Evolutionary conservation across 225 moss, liverwort and hornwort species (phyloP), one percentile per base, ranked within the genome.

Genomic region (Physcomitrellopsis africana): DNA sequence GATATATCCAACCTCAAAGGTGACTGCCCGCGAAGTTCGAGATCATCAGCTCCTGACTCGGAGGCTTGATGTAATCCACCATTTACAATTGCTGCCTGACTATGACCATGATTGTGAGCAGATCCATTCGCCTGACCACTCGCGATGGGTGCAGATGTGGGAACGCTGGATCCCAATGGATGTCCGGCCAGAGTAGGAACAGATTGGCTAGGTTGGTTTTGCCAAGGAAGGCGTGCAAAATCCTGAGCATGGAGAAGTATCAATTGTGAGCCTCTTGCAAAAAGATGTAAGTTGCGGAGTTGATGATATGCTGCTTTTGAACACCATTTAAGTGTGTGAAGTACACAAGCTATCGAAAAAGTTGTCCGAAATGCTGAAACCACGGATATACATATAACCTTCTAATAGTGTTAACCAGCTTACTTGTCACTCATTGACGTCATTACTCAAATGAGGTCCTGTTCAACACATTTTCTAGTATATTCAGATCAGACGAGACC

Each of bases 211-310:
- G 92, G 77, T 67, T 96, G 96, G 48, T 92, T 96, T 85, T 96
- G 96, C 96, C 96, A 96, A 10, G 94, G 92, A 20, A 96, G 89
- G 22, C 94, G 89, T 51, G 96, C 92, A 81, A 96, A 96, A 80
- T 96, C 96, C 96, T 96, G 89, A 70, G 63, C 57, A 82, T 24
- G 60, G 42, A 72, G 44, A 75, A 24, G 13, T 49, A 59, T 41
- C 58, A 51, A 63, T 59, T 62, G 26, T 78, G 37, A 75, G 70
- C 18, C 61, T 63, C 43, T 63, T 65, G 68, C 70, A 71, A 32
- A 20, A 61, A 68, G 67, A 79, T 5, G 62, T 13, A 57, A 13
- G 51, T 68, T 22, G 14, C 68, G 20, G 42, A 69, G 60, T 48
- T 27, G 58, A 62, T 29, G 10, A 57, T 42, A 63, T 42, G 23